Base-by-base conservation (phyloP, 2,329 filamentous ascomycete genomes). In the Phyllosticta capitalensis region DNA sequence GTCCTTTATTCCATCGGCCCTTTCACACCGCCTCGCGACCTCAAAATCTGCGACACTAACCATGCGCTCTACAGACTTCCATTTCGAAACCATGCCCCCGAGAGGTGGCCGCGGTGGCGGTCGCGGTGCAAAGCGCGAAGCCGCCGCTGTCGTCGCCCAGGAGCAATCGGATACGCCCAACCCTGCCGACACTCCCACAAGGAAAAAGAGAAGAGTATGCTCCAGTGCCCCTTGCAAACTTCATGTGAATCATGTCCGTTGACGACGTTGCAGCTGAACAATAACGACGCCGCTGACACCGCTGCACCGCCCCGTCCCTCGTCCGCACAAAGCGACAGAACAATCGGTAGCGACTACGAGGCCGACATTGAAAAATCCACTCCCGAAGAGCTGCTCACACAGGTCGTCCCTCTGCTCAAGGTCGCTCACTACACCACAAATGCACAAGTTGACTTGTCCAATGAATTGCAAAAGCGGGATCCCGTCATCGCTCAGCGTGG, bases 371-470 rank as follows among this genome's bases (percentile, higher is more conserved):
- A 73, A 63, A 72, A 72, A 57, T 62, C 67, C 26, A 67, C 73
- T 33, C 72, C 72, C 30, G 67, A 61, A 45, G 61, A 62, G 28
- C 61, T 56, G 7, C 38, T 58, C 33, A 56, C 51, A 12, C 50
- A 74, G 55, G 72, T 74, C 54, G 72, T 75, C 45, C 67, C 72
- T 57, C 71, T 73, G 52, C 70, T 80, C 58, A 73, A 72, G 62
- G 69, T 74, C 21, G 75, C 78, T 19, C 68, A 72, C 54, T 76
- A 78, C 64, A 70, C 81, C 1, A 76, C 87, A 1, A 81, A 85
- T 62, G 78, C 80, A n/a, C 71, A 78, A 1, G 68, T 85, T 49
- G 75, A 81, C 53, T 87, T 84, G 64, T 79, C 79, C 1, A 78
- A 81, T 61, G 75, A 79, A 59, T 68, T 79, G 52, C 75, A 79